Evolutionary conservation across 2,329 filamentous ascomycete species (phyloP).

Genomic region (Sporothrix protearum): DNA sequence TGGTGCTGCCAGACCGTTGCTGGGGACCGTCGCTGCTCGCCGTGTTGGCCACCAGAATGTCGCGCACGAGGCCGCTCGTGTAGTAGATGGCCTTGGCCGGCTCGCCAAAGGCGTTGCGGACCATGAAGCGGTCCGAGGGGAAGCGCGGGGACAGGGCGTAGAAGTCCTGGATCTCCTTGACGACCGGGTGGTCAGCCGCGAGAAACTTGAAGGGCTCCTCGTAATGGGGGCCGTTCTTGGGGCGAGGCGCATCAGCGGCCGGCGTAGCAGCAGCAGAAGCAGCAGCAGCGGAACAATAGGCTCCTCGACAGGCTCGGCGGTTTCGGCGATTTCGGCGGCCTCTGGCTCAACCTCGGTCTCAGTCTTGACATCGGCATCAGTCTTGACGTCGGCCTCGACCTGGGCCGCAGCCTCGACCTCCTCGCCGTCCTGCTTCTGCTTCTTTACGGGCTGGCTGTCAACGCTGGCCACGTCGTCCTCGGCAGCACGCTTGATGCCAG

Average conservation of each 20-base stretch:
- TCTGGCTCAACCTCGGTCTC: conserved; percentile 18
- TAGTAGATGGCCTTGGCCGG: conserved; percentile 97
- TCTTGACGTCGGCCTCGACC: neutral
- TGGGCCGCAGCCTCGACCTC: conserved; percentile 27
- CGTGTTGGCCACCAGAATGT: conserved; percentile 84
- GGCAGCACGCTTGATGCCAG: conserved; percentile 35
- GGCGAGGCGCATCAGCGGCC: conserved; percentile 35
- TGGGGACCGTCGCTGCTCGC: conserved; percentile 64
- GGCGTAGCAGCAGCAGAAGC: neutral
- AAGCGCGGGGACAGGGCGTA: conserved; percentile 82
- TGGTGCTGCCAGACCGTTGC: conserved; percentile 33
- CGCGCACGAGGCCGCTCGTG: conserved; percentile 76
- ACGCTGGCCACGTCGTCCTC: conserved; percentile 36
- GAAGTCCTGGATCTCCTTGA: conserved; percentile 74
- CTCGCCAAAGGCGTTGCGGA: conserved; percentile 84
- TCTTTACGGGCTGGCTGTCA: conserved; percentile 38
- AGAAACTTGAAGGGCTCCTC: conserved; percentile 97
- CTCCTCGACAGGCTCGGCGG: neutral
- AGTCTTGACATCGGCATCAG: conserved; percentile 16
- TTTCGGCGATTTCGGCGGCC: conserved; percentile 21
- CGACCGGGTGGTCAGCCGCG: conserved; percentile 66
- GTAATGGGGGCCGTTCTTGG: conserved; percentile 50
- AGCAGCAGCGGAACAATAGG: neutral
- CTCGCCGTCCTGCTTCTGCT: conserved; percentile 36
- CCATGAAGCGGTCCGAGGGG: conserved; percentile 88